phyloP scores from a whole-genome alignment of 805 yeast genomes.

The Brettanomyces custersianus region DNA sequence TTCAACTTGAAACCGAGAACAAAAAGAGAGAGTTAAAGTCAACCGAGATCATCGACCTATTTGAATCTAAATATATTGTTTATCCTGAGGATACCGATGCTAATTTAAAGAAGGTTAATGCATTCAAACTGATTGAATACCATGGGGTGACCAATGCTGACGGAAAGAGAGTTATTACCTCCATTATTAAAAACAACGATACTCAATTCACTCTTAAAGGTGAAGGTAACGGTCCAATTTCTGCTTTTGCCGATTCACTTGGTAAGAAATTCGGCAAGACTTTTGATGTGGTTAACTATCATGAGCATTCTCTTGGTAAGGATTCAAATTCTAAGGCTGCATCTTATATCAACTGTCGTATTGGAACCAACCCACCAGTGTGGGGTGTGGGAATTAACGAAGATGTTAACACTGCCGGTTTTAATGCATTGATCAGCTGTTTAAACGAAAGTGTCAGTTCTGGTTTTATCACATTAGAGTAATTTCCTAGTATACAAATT shows the following conservation, averaged over 20 bases:
- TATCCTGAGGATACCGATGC: conserved; percentile 11
- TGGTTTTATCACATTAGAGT: conserved; percentile 13
- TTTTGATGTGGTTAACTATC: conserved; percentile 59
- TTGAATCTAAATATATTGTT: conserved; percentile 49
- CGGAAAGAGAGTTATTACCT: conserved; percentile 37
- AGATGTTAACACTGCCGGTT: conserved; percentile 48
- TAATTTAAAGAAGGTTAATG: conserved; percentile 8
- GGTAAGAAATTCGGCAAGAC: conserved; percentile 36
- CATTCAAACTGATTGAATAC: conserved; percentile 20
- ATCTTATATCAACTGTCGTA: conserved; percentile 39
- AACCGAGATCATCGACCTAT: conserved; percentile 55
- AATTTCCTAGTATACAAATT: background rate
- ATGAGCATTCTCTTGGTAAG: conserved; percentile 72
- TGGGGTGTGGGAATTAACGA: conserved; percentile 57
- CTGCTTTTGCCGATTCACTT: conserved; percentile 62
- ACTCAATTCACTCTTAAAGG: conserved; percentile 35
- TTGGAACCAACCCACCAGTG: conserved; percentile 5
- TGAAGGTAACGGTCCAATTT: conserved; percentile 75
- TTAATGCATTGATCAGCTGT: conserved; percentile 39
- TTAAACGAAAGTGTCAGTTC: conserved; percentile 27
- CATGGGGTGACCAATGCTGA: conserved; percentile 19
- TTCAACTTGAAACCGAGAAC: conserved; percentile 60
- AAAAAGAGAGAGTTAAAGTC: conserved; percentile 65
- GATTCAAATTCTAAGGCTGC: conserved; percentile 70
- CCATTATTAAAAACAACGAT: conserved; percentile 36